phyloP scores from a whole-genome alignment of 192 early-diverging fungal genomes.

The Geranomyces michiganensis region DNA sequence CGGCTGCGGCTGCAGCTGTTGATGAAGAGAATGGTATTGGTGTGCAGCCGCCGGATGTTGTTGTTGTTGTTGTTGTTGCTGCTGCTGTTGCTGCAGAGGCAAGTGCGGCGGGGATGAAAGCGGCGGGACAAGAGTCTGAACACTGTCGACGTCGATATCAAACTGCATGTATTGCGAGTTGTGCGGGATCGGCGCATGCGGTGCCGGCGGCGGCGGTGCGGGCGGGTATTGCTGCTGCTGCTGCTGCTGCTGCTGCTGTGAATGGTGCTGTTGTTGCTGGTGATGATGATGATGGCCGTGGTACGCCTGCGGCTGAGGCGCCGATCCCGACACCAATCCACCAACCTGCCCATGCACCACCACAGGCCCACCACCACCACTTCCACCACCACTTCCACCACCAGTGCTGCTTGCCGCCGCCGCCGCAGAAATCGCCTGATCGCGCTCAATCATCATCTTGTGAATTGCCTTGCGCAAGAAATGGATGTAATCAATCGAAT shows the following conservation, averaged over 20 bases:
- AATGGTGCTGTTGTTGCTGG: neutral
- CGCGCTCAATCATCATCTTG: conserved; percentile 24
- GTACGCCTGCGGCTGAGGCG: neutral
- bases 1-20: too few species aligned
- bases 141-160: conserved; percentile 17
- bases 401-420: neutral
- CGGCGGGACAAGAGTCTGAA: conserved; percentile 13
- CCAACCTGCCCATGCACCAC: neutral
- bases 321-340: too few species aligned
- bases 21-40: too few species aligned
- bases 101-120: neutral
- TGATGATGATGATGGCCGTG: too few species aligned
- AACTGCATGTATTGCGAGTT: conserved; percentile 25
- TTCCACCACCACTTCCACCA: neutral
- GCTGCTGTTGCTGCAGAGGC: too few species aligned
- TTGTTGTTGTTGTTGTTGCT: too few species aligned
- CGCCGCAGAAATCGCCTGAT: neutral
- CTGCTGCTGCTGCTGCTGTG: neutral
- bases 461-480: conserved; percentile 48
- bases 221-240: neutral
- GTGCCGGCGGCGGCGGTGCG: neutral
- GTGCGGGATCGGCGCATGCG: conserved; percentile 14
- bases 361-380: neutral
- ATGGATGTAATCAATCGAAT: conserved; percentile 71
- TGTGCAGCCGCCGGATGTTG: too few species aligned